Evolutionary conservation across 73 alveolate genomes (phyloP), one percentile per base, ranked within the genome.

Genomic region (Urostyla sp.): DNA sequence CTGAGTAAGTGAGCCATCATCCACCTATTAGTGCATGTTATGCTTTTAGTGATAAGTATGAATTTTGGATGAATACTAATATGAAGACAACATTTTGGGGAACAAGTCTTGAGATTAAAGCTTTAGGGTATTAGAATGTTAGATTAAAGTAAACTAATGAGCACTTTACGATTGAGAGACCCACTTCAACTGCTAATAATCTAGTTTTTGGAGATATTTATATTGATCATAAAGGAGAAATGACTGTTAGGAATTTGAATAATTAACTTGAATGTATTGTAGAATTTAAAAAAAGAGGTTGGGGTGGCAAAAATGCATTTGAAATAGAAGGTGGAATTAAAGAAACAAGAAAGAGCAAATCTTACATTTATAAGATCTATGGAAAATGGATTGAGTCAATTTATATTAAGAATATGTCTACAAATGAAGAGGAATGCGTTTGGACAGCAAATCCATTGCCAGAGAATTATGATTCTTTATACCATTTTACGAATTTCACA

Each of bases 351-450:
- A n/a, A n/a, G n/a, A n/a, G n/a, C n/a, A n/a, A n/a, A n/a, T n/a
- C n/a, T n/a, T n/a, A n/a, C n/a, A n/a, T n/a, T n/a, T 94, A 91
- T 72, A 57, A 54, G 31, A 69, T 97, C 13, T 60, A 69, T 61
- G 99, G 99, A 0, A 90, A 94, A 43, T 95, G 99, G 98, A 88
- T 60, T 63, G 97, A 93, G 61, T 60, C 57, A n/a, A 54, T 97
- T 8, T 67, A 63, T 26, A 85, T 85, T 35, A 61, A 73, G 20
- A 44, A 80, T 49, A 24, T 58, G 28, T 86, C 56, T 28, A 81
- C 87, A 0, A 48, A 53, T 50, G 90, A 86, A 50, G 94, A 56
- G 32, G 60, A 40, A 1, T n/a, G 36, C n/a, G 84, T 90, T 11
- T 92, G 97, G 94, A 83, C 86, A 75, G 94, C 90, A 32, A 85